These are phyloP conservation scores for Boeremia lycopersici DNA, from an alignment of 2,329 filamentous ascomycete genomes.

Conservation along the genomic window DNA sequence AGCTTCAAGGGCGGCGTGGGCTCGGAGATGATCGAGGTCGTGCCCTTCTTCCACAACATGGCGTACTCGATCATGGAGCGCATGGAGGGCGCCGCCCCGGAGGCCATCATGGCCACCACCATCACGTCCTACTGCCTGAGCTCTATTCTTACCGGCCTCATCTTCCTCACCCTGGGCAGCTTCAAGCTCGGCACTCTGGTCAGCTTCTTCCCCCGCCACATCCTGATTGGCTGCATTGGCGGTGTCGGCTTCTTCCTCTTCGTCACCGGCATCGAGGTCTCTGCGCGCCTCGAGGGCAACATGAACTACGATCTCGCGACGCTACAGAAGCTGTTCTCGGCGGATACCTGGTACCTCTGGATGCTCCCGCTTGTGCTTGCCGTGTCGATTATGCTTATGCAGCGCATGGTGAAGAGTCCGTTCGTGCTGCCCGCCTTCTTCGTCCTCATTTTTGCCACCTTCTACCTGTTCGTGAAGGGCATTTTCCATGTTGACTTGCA, in stretches of 20 bases:
- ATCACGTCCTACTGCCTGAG: slow-evolving; percentile 90
- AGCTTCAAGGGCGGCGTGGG: slow-evolving; percentile 90
- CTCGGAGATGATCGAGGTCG: slow-evolving; percentile 97
- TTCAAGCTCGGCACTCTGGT: slow-evolving; percentile 91
- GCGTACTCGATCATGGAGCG: slow-evolving; percentile 80
- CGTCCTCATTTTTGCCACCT: slow-evolving; percentile 73
- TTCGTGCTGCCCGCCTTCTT: slow-evolving; percentile 90
- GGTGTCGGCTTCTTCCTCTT: slow-evolving; percentile 96
- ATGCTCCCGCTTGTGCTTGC: slow-evolving; percentile 77
- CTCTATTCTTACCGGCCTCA: slow-evolving; percentile 85
- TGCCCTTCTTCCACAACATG: slow-evolving; percentile 99
- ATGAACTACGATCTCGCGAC: slow-evolving; percentile 82
- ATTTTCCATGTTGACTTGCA: slow-evolving; percentile 71
- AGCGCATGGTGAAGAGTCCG: slow-evolving; percentile 78
- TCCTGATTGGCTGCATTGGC: slow-evolving; percentile 95
- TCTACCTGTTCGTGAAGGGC: slow-evolving; percentile 77
- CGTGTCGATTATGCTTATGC: slow-evolving; percentile 74
- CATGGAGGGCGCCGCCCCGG: slow-evolving; percentile 79
- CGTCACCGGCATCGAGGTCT: slow-evolving; percentile 90
- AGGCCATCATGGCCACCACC: slow-evolving; percentile 90
- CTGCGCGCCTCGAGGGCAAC: slow-evolving; percentile 83
- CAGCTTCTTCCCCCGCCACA: slow-evolving; percentile 95
- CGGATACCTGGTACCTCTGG: slow-evolving; percentile 83
- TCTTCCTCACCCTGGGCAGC: slow-evolving; percentile 89
- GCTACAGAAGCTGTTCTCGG: slow-evolving; percentile 72